Evolutionary conservation across 2,329 filamentous ascomycete species (phyloP).

Genomic region (Pseudogymnoascus sp.): DNA sequence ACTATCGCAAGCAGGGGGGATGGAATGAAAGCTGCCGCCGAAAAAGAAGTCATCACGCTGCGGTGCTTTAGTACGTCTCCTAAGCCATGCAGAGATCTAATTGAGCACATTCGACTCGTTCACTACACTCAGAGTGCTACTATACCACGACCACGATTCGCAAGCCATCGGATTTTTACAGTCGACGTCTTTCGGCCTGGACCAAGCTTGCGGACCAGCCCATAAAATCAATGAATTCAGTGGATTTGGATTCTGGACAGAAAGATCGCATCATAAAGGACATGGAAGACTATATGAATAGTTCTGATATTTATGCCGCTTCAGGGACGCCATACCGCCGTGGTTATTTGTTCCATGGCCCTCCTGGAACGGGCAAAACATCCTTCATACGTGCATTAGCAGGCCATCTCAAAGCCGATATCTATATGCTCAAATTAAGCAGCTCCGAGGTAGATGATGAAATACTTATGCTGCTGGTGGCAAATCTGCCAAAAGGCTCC

Average conservation of each 20-base stretch:
- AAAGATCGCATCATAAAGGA: slow-evolving; percentile 61
- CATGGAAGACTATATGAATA: slow-evolving; percentile 71
- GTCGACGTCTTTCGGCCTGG: slow-evolving; percentile 40
- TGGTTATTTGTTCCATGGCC: slow-evolving; percentile 71
- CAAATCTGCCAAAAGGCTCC: slow-evolving; percentile 51
- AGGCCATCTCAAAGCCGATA: slow-evolving; percentile 57
- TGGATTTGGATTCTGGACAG: slow-evolving; percentile 60
- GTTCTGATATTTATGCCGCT: slow-evolving; percentile 64
- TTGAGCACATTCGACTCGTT: slow-evolving; percentile 43
- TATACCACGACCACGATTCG: slow-evolving; percentile 43
- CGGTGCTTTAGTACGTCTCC: slow-evolving; percentile 45
- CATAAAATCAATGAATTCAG: slow-evolving; percentile 63
- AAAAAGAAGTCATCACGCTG: slow-evolving; percentile 45
- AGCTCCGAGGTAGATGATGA: slow-evolving; percentile 56
- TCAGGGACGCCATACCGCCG: slow-evolving; percentile 68
- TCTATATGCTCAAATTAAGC: slow-evolving; percentile 55
- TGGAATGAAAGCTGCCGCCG: slow-evolving; percentile 15
- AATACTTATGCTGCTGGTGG: slow-evolving; percentile 51
- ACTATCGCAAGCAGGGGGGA: background rate
- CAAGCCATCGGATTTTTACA: slow-evolving; percentile 35
- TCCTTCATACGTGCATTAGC: slow-evolving; percentile 58
- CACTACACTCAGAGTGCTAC: slow-evolving; percentile 51
- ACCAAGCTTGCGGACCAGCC: slow-evolving; percentile 53
- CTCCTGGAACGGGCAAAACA: slow-evolving; percentile 67
- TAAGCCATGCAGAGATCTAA: slow-evolving; percentile 48